These are phyloP conservation scores for Dioscorea zingiberensis DNA, from an alignment of 106 monocot species.

Conservation along the genomic window DNA sequence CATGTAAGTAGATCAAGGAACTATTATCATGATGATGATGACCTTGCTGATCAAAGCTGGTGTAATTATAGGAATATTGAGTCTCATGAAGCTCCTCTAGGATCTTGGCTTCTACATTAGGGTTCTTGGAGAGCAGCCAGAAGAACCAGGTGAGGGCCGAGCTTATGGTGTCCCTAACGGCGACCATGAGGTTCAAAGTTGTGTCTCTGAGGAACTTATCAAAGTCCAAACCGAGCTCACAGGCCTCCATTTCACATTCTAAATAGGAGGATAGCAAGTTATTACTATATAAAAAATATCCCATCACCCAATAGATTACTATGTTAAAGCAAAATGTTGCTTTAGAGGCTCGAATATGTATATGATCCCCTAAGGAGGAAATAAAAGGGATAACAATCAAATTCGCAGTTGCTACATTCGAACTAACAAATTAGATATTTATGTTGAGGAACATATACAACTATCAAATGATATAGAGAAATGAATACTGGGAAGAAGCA, in stretches of 20 bases:
- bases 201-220: slow-evolving; percentile 3
- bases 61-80: neutral
- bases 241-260: neutral
- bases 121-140: slow-evolving; percentile 2
- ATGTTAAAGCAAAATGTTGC: neutral
- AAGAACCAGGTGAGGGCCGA: neutral
- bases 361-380: neutral
- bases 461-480: neutral
- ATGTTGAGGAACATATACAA: neutral
- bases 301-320: neutral
- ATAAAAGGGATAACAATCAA: neutral
- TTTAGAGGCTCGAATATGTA: neutral
- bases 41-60: neutral
- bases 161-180: neutral
- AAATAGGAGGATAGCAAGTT: neutral
- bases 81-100: neutral
- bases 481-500: too few relatives aligned
- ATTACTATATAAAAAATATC: neutral
- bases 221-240: neutral
- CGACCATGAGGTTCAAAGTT: neutral
- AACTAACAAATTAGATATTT: neutral
- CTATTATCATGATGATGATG: neutral
- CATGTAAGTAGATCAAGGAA: slow-evolving; percentile 1
- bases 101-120: neutral
- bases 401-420: neutral